A percentile compares a stretch with the other conserved stretches of the same genome.
These are phyloP conservation scores for Penicillium frequentans DNA, from an alignment of 2,329 filamentous ascomycete species.

Conservation along the genomic window DNA sequence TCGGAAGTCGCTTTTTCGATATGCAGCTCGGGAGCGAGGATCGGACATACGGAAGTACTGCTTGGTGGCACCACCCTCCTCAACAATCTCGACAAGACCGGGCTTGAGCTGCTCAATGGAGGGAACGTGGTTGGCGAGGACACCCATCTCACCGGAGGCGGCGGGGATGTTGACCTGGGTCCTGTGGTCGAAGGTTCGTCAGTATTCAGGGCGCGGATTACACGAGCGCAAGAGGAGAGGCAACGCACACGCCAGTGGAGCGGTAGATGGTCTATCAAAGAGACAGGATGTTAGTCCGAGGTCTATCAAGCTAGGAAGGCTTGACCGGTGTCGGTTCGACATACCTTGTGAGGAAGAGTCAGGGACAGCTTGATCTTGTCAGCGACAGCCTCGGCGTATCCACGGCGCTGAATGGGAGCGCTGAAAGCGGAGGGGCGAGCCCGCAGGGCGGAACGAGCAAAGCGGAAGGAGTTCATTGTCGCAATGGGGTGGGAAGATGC, in stretches of 20 bases:
- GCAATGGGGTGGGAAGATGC: constrained; percentile 31
- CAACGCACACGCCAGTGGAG: constrained; percentile 67
- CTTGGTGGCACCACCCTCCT: constrained; percentile 86
- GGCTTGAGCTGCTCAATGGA: constrained; percentile 99
- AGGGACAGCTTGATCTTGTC: constrained; percentile 99
- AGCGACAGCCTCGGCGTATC: constrained; percentile 83
- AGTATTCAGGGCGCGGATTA: constrained; percentile 25
- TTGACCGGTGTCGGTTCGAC: constrained; percentile 34
- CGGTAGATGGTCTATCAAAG: constrained; percentile 64
- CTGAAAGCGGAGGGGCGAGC: constrained; percentile 75
- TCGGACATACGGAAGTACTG: constrained; percentile 88
- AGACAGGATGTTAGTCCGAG: constrained; percentile 24
- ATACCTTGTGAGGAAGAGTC: constrained; percentile 97
- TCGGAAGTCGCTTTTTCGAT: constrained; percentile 1
- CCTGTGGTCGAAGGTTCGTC: constrained; percentile 61
- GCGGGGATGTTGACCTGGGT: constrained; percentile 99
- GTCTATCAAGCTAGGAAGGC: constrained; percentile 1
- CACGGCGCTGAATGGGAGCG: constrained; percentile 77
- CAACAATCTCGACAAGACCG: constrained; percentile 89
- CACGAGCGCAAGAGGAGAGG: constrained; percentile 1
- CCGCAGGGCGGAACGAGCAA: constrained; percentile 86
- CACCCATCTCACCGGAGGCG: constrained; percentile 98
- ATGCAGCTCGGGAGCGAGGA: constrained; percentile 6
- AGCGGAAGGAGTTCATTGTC: constrained; percentile 87
- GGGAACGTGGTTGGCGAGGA: constrained; percentile 97